These are phyloP conservation scores for Cryptosporidium sp. DNA, from an alignment of 169 alveolate genomes.

Conservation along the genomic window DNA sequence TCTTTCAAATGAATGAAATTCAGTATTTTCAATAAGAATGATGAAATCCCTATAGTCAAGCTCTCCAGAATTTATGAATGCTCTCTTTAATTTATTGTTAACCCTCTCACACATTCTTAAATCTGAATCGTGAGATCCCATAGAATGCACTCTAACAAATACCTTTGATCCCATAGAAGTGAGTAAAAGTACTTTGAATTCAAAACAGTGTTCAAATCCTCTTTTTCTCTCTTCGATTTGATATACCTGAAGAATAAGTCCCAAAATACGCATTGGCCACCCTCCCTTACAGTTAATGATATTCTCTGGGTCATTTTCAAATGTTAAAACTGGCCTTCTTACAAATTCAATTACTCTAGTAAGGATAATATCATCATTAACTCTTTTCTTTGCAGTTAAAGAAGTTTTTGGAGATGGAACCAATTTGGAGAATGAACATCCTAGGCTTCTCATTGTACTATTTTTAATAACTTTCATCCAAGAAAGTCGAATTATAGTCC, in stretches of 20 bases:
- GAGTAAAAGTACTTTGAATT: slow-evolving; percentile 32
- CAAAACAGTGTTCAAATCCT: slow-evolving; percentile 57
- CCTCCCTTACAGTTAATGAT: slow-evolving; percentile 38
- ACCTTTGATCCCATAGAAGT: slow-evolving; percentile 47
- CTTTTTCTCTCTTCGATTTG: slow-evolving; percentile 66
- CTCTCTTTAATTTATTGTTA: neutral
- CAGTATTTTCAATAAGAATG: slow-evolving; percentile 29
- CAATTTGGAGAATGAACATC: slow-evolving; percentile 15
- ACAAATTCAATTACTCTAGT: neutral
- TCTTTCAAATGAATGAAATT: slow-evolving; percentile 50
- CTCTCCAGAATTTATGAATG: neutral
- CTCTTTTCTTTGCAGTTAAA: neutral
- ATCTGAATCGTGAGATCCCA: slow-evolving; percentile 44
- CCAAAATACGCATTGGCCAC: slow-evolving; percentile 52
- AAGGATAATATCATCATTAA: slow-evolving; percentile 2
- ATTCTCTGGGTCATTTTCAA: slow-evolving; percentile 11
- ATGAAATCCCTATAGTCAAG: slow-evolving; percentile 9
- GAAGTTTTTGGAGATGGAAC: slow-evolving; percentile 61
- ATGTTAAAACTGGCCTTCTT: slow-evolving; percentile 28
- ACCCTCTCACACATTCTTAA: slow-evolving; percentile 55
- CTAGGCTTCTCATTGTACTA: neutral
- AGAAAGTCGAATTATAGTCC: slow-evolving; percentile 47
- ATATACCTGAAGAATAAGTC: slow-evolving; percentile 37
- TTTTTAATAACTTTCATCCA: slow-evolving; percentile 53
- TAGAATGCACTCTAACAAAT: slow-evolving; percentile 47